These are phyloP conservation scores for Botryotinia calthae DNA, from an alignment of 2,329 filamentous ascomycete genomes.

Conservation along the genomic window DNA sequence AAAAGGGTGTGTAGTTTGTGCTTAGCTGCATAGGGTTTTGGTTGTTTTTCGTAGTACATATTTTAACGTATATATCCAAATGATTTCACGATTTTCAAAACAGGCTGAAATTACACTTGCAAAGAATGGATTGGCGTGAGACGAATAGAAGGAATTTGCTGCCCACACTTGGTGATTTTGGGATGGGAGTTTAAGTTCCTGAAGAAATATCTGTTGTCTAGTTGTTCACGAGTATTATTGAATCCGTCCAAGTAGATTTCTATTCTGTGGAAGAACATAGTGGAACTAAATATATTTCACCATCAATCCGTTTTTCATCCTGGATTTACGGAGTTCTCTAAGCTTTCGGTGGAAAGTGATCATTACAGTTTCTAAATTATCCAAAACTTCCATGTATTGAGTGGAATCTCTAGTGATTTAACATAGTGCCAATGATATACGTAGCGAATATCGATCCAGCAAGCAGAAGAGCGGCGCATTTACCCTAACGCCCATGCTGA, in stretches of 20 bases:
- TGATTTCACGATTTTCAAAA: not conserved
- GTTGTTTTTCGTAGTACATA: not conserved
- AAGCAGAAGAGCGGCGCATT: not conserved
- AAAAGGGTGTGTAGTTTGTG: not conserved
- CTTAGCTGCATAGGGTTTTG: not conserved
- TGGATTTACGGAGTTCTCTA: rapidly evolving
- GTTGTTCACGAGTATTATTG: not conserved
- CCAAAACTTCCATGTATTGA: not conserved
- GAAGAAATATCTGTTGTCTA: not conserved
- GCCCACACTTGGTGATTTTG: not conserved
- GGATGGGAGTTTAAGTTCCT: not conserved
- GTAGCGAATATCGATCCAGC: not conserved
- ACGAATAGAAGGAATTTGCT: not conserved
- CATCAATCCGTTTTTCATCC: not conserved
- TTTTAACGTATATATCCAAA: conserved; percentile 5
- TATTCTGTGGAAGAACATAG: too few relatives aligned
- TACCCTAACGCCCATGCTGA: not conserved
- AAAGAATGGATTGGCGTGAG: not conserved
- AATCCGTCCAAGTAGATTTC: not conserved
- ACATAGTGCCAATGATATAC: not conserved
- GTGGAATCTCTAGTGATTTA: not conserved
- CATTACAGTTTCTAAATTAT: not conserved
- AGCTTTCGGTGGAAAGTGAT: too few relatives aligned
- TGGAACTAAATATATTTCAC: not conserved
- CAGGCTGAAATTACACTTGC: not conserved